These are phyloP conservation scores for Phialophora chinensis DNA, from an alignment of 2,329 filamentous ascomycete species.

Conservation along the genomic window DNA sequence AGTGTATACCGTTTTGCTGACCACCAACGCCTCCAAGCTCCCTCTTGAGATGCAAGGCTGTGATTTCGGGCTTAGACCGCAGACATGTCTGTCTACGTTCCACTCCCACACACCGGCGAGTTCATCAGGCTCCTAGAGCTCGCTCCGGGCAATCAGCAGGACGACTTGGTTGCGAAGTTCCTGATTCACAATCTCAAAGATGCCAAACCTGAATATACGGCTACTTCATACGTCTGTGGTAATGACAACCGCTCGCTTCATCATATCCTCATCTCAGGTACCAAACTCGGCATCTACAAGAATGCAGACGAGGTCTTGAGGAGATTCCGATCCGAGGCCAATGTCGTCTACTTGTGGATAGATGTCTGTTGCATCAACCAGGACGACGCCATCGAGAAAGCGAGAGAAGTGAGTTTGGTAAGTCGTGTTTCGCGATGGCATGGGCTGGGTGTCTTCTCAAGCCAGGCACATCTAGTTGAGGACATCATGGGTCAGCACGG, in stretches of 20 bases:
- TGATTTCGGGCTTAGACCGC: no score
- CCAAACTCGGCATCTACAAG: slow-evolving; percentile 27
- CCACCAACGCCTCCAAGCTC: no score
- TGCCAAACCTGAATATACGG: slow-evolving; percentile 18
- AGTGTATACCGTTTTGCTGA: no score
- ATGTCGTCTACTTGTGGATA: slow-evolving; percentile 23
- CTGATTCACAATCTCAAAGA: slow-evolving; percentile 23
- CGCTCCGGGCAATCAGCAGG: slow-evolving; percentile 8
- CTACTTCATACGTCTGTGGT: slow-evolving; percentile 27
- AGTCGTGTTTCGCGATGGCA: not conserved
- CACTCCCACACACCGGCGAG: slow-evolving; percentile 19
- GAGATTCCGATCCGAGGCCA: slow-evolving; percentile 14
- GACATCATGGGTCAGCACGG: no score
- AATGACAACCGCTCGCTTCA: slow-evolving; percentile 17
- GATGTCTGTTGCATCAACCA: slow-evolving; percentile 26
- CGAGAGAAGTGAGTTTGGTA: slow-evolving; percentile 19
- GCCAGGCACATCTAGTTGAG: no score
- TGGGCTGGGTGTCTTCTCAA: no score
- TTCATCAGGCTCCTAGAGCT: slow-evolving; percentile 22
- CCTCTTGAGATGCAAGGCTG: no score
- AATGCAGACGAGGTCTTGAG: slow-evolving; percentile 25
- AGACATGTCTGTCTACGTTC: slow-evolving; percentile 16
- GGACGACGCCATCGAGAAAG: slow-evolving; percentile 23
- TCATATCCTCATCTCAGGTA: slow-evolving; percentile 12
- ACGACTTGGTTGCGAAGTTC: slow-evolving; percentile 17